phyloP scores from a whole-genome alignment of 768 basidiomycete genomes.

The Pleurotus platypus region DNA sequence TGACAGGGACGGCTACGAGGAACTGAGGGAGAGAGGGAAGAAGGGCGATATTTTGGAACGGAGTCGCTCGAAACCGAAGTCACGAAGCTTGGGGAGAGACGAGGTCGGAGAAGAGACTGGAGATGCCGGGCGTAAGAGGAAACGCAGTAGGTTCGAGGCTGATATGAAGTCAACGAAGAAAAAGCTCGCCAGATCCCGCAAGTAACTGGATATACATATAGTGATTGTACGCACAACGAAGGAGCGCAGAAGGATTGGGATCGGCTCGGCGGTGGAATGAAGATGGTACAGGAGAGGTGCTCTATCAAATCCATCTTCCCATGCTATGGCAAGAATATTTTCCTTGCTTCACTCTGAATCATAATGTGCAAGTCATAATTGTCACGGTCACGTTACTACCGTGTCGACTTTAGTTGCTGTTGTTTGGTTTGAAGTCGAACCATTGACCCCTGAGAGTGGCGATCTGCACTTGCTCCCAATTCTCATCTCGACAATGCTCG shows the following conservation, averaged over 20 bases:
- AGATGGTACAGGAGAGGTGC: no score
- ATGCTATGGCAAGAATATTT: no score
- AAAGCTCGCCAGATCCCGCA: constrained; percentile 19
- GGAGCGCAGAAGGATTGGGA: no score
- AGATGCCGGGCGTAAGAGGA: constrained; percentile 28
- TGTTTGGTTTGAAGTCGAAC: background rate
- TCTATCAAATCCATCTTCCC: no score
- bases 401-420: background rate
- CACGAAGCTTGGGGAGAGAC: constrained; percentile 20
- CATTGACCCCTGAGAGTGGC: background rate
- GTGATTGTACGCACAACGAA: background rate
- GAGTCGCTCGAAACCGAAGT: constrained; percentile 35
- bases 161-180: constrained; percentile 42
- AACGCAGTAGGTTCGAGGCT: constrained; percentile 47
- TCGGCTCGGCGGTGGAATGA: no score
- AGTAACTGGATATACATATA: background rate
- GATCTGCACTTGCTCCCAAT: background rate
- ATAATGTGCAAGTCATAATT: background rate
- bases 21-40: constrained; percentile 64
- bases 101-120: constrained; percentile 23
- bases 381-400: constrained; percentile 1
- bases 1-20: constrained; percentile 77
- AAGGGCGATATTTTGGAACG: constrained; percentile 59
- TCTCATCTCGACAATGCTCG: constrained; percentile 47
- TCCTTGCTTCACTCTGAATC: background rate